These are phyloP conservation scores for Wallacemonas sp. DNA, from an alignment of 208 protist species.

Conservation along the genomic window DNA sequence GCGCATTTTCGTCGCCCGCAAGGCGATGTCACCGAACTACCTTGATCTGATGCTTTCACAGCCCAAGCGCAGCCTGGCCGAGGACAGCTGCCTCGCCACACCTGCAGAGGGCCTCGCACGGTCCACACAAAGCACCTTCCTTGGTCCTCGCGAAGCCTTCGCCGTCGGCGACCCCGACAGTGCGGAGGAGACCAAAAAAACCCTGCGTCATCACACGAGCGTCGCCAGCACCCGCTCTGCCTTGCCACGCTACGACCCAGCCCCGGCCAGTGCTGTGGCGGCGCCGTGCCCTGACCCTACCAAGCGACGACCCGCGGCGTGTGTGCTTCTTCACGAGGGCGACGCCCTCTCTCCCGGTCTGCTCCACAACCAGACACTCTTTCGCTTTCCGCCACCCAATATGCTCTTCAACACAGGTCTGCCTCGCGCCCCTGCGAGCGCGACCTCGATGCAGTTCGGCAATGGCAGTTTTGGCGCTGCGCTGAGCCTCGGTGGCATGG, in stretches of 20 bases:
- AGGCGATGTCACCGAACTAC: slow-evolving; percentile 42
- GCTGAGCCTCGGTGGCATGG: slow-evolving; percentile 11
- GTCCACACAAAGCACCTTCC: no score
- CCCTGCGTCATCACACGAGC: neutral
- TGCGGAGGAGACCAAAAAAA: slow-evolving; percentile 7
- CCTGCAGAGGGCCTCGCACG: no score
- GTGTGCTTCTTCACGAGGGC: slow-evolving; percentile 57
- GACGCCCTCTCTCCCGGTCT: slow-evolving; percentile 55
- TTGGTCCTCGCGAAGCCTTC: slow-evolving; percentile 18
- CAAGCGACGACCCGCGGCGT: slow-evolving; percentile 27
- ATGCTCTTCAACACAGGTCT: neutral
- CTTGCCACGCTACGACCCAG: slow-evolving; percentile 17
- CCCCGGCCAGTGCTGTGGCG: slow-evolving; percentile 11
- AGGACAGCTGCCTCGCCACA: neutral
- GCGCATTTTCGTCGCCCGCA: slow-evolving; percentile 55
- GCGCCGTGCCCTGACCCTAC: neutral
- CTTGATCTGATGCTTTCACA: slow-evolving; percentile 23
- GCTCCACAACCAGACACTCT: slow-evolving; percentile 56
- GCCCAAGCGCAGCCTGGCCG: neutral
- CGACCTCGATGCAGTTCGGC: slow-evolving; percentile 14
- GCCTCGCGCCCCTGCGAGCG: neutral
- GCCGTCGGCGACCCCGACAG: slow-evolving; percentile 11
- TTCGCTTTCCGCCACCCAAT: slow-evolving; percentile 27
- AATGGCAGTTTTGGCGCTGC: slow-evolving; percentile 15
- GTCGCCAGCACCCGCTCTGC: neutral